Evolutionary conservation across 1,139 yeast genomes (phyloP).

Genomic region (Scheffersomyces quercinus): DNA sequence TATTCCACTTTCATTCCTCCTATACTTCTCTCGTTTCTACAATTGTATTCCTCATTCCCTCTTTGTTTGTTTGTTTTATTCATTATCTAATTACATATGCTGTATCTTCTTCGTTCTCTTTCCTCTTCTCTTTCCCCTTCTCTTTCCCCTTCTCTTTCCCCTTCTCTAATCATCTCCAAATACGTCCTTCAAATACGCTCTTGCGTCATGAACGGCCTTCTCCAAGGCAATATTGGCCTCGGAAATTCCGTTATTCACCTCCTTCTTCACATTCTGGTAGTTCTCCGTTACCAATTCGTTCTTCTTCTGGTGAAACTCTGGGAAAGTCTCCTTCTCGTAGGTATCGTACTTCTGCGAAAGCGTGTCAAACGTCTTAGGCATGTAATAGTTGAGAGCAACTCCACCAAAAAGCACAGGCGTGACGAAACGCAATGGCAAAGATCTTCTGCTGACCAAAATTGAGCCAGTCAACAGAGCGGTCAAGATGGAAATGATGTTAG

Average conservation of each 20-base stretch:
- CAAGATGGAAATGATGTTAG: slow-evolving; percentile 53
- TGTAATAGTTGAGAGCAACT: slow-evolving; percentile 35
- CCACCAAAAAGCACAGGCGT: slow-evolving; percentile 53
- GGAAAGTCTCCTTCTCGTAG: slow-evolving; percentile 11
- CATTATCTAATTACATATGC: background rate
- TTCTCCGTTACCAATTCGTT: slow-evolving; percentile 14
- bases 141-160: too few species aligned
- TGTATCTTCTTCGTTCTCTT: background rate
- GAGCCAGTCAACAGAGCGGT: slow-evolving; percentile 60
- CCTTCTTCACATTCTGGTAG: slow-evolving; percentile 12
- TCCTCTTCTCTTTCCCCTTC: too few species aligned
- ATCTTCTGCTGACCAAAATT: slow-evolving; percentile 47
- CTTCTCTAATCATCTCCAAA: slow-evolving; percentile 10
- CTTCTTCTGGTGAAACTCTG: slow-evolving; percentile 13
- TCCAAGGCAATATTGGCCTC: slow-evolving; percentile 18
- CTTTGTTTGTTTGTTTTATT: background rate
- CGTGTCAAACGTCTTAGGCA: slow-evolving; percentile 35
- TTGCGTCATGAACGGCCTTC: slow-evolving; percentile 28
- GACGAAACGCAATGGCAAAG: slow-evolving; percentile 49
- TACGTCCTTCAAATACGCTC: slow-evolving; percentile 23
- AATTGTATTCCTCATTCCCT: background rate
- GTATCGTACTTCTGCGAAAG: slow-evolving; percentile 11
- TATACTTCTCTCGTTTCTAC: too few species aligned
- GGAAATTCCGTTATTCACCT: slow-evolving; percentile 6
- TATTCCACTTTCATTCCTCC: too few species aligned